phyloP scores from a whole-genome alignment of 768 basidiomycete genomes.

The Boletus vinaceobasis region DNA sequence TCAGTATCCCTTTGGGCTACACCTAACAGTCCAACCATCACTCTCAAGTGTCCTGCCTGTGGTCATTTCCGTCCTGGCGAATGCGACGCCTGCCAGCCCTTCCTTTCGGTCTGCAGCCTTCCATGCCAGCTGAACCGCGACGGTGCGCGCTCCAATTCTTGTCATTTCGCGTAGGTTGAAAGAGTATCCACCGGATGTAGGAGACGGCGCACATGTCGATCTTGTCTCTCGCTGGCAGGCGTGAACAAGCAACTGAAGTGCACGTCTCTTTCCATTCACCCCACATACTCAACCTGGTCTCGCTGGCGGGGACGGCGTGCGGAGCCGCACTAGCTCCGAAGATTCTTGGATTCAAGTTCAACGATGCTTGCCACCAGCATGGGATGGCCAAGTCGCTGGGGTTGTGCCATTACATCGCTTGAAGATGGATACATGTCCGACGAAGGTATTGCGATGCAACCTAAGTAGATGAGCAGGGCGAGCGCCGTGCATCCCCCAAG shows the following conservation, averaged over 20 bases:
- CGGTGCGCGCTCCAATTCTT: slow-evolving; percentile 41
- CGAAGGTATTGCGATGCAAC: not conserved
- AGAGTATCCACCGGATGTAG: too few species aligned
- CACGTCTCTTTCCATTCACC: not conserved
- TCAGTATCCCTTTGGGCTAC: slow-evolving; percentile 62
- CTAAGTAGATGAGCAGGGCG: not conserved
- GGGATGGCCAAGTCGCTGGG: slow-evolving; percentile 43
- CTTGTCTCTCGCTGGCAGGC: too few species aligned
- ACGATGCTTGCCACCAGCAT: slow-evolving; percentile 44
- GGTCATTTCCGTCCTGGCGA: slow-evolving; percentile 86
- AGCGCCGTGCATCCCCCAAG: not conserved
- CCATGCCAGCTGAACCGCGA: slow-evolving; percentile 89
- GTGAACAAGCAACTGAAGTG: slow-evolving; percentile 78
- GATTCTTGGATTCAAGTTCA: slow-evolving; percentile 57
- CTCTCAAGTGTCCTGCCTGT: too few species aligned
- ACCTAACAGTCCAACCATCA: too few species aligned
- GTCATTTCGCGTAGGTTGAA: not conserved
- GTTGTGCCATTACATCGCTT: slow-evolving; percentile 50
- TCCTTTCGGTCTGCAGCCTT: too few species aligned
- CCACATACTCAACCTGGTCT: not conserved
- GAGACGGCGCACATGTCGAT: too few species aligned
- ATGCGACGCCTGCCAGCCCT: slow-evolving; percentile 59
- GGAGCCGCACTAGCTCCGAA: slow-evolving; percentile 43
- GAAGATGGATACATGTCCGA: not conserved
- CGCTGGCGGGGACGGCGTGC: too few species aligned